Conservation (phyloP, 2,329 filamentous ascomycete genomes). For the Apiospora hydei region DNA sequence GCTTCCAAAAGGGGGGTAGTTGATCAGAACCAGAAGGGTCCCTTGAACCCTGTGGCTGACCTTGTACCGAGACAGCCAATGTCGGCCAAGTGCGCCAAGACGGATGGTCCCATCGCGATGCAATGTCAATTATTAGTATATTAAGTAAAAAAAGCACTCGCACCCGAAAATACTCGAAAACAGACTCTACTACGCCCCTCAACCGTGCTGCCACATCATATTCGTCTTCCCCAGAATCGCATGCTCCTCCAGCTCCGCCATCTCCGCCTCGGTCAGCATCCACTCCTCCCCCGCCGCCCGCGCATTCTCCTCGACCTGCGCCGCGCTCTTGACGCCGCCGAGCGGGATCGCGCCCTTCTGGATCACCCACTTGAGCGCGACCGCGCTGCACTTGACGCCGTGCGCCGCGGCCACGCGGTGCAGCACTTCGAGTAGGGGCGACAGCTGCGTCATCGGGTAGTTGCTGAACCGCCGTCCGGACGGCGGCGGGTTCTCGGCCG, state of each 20-base stretch:
- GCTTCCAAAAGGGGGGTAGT: too few relatives aligned
- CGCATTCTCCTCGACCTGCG: constrained; percentile 49
- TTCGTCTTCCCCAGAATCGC: constrained; percentile 49
- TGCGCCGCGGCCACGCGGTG: constrained; percentile 45
- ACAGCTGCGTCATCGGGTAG: constrained; percentile 52
- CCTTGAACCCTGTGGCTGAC: too few relatives aligned
- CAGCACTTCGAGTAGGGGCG: constrained; percentile 46
- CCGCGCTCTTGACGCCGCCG: constrained; percentile 48
- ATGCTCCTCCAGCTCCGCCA: constrained; percentile 48
- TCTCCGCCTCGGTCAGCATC: constrained; percentile 49
- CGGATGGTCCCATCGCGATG: too few relatives aligned
- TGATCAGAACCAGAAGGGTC: too few relatives aligned
- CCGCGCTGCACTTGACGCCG: constrained; percentile 44
- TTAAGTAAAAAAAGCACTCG: not conserved
- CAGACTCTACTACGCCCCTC: not conserved
- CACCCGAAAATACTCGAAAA: not conserved
- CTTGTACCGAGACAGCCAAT: too few relatives aligned
- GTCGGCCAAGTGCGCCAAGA: too few relatives aligned
- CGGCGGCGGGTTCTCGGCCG: constrained; percentile 45
- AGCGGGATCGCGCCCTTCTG: constrained; percentile 52
- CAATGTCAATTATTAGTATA: too few relatives aligned
- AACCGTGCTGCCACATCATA: constrained; percentile 52
- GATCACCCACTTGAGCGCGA: constrained; percentile 53
- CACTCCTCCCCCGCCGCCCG: constrained; percentile 45
- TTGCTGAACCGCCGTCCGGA: constrained; percentile 47